phyloP scores from a whole-genome alignment of 805 yeast species.

The Wickerhamiella nectarea region DNA sequence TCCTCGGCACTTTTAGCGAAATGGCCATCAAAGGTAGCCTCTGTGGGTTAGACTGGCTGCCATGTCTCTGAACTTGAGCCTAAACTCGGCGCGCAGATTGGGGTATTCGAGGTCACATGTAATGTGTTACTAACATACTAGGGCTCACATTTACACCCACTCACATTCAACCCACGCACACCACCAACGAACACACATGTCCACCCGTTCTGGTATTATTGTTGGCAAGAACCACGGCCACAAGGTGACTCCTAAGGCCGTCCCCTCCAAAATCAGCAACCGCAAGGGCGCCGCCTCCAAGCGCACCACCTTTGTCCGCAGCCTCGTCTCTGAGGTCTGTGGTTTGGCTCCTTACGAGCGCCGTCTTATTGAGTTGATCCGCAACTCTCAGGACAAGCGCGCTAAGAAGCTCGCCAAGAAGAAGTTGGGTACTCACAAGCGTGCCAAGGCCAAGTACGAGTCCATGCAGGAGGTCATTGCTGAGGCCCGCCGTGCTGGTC shows the following conservation, averaged over 20 bases:
- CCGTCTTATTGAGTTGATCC: constrained; percentile 97
- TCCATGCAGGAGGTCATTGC: constrained; percentile 93
- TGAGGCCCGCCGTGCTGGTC: constrained; percentile 58
- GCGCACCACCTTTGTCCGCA: constrained; percentile 93
- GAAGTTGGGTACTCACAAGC: constrained; percentile 97
- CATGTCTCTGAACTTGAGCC: background rate
- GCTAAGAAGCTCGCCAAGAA: constrained; percentile 99
- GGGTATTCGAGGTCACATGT: no score
- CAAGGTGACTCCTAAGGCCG: constrained; percentile 77
- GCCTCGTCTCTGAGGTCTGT: constrained; percentile 88
- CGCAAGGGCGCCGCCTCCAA: constrained; percentile 94
- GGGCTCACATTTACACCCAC: constrained; percentile 6
- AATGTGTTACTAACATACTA: background rate
- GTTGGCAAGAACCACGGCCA: constrained; percentile 99
- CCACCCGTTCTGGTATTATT: constrained; percentile 63
- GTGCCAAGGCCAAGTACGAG: constrained; percentile 99
- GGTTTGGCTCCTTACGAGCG: constrained; percentile 99
- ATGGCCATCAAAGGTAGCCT: no score
- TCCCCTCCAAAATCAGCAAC: constrained; percentile 81
- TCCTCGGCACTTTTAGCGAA: no score
- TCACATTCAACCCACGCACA: constrained; percentile 3
- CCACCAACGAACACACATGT: constrained; percentile 27
- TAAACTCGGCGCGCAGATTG: no score
- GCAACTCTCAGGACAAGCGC: constrained; percentile 99
- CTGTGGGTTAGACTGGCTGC: no score